Conservation (phyloP, 2,329 filamentous ascomycete species). For the Cephalotrichum gorgonifer region DNA sequence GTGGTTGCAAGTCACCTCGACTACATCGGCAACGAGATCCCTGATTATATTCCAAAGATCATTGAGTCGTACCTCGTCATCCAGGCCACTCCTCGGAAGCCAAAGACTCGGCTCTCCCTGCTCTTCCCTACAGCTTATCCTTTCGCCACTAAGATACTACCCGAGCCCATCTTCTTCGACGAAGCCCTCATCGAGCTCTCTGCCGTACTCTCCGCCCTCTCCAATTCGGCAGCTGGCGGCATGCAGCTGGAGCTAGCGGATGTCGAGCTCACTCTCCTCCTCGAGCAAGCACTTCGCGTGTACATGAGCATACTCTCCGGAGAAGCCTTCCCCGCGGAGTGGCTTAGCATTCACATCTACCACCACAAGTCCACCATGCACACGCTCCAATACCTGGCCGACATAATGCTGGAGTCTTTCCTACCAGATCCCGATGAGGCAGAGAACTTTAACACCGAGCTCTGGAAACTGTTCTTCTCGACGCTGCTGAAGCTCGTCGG, state of each 20-base stretch:
- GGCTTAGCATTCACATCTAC: slow-evolving; percentile 89
- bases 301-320: slow-evolving; percentile 83
- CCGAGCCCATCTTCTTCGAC: slow-evolving; percentile 57
- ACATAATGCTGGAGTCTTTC: slow-evolving; percentile 71
- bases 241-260: slow-evolving; percentile 68
- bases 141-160: slow-evolving; percentile 64
- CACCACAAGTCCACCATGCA: slow-evolving; percentile 86
- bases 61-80: slow-evolving; percentile 81
- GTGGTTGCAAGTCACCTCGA: slow-evolving; percentile 80
- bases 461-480: slow-evolving; percentile 91
- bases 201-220: slow-evolving; percentile 73
- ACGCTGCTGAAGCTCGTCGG: slow-evolving; percentile 82
- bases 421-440: slow-evolving; percentile 85
- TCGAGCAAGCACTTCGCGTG: slow-evolving; percentile 72
- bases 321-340: slow-evolving; percentile 78
- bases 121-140: slow-evolving; percentile 87
- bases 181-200: slow-evolving; percentile 84
- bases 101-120: slow-evolving; percentile 64
- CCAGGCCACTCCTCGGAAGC: slow-evolving; percentile 39
- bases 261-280: slow-evolving; percentile 61
- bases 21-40: slow-evolving; percentile 68
- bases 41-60: slow-evolving; percentile 82
- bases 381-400: slow-evolving; percentile 71
- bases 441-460: slow-evolving; percentile 80
- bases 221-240: slow-evolving; percentile 56